Evolutionary conservation across 73 alveolate species (phyloP), one percentile per base, ranked within the genome.

Genomic region (Paramecium sexaurelia): DNA sequence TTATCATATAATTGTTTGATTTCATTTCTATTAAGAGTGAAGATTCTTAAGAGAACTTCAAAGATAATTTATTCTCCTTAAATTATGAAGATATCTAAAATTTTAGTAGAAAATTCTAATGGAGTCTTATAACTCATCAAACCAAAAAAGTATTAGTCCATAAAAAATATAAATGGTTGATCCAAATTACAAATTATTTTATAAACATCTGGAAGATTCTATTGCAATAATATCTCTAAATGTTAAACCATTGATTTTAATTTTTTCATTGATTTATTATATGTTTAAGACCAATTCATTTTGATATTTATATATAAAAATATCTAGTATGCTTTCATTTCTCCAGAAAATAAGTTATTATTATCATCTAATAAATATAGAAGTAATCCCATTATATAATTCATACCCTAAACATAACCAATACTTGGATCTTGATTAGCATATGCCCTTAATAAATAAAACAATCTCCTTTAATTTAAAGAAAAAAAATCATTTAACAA

Each of bases 401-500:
- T 78, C 90, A 78, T 78, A 9, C 90, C 90, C 22, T 78, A 78
- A 32, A 78, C 90, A 78, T 78, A 78, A 41, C 90, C 90, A 78
- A 41, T 78, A 40, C 45, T 22, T 17, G 75, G 68, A 45, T 78
- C 90, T 29, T 39, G 19, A 13, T 78, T 78, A 17, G 90, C 68
- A 78, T 78, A 78, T 40, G 90, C 90, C 19, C 90, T 37, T 45
- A 78, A 40, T 11, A 78, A 29, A 45, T 78, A 45, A 45, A 78
- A 78, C 24, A 78, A 41, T 19, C 90, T 36, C 24, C 45, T 41
- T 78, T 78, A 45, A 78, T 78, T 78, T 37, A 78, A 22, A 9
- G 75, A 39, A 78, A 41, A 78, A 11, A 22, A 39, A 9, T 78
- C 47, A 39, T 45, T 43, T 22, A 78, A 39, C 20, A 41, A 5